These are phyloP conservation scores for Clonostachys byssicola DNA, from an alignment of 2,329 filamentous ascomycete genomes.

Conservation along the genomic window DNA sequence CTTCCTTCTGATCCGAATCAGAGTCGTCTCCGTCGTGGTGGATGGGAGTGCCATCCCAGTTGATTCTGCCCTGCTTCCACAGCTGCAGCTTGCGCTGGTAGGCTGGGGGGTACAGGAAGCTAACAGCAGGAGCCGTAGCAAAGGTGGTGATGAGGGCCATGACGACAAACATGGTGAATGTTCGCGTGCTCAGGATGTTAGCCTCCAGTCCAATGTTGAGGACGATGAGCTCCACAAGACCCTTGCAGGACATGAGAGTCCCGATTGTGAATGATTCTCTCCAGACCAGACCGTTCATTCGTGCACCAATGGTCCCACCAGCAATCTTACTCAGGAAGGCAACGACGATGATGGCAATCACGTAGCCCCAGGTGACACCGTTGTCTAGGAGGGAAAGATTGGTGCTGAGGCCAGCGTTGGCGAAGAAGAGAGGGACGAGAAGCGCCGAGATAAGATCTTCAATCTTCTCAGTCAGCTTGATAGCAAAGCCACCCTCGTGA, in stretches of 20 bases:
- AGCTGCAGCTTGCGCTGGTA: constrained; percentile 48
- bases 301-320: constrained; percentile 76
- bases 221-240: constrained; percentile 92
- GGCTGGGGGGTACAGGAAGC: constrained; percentile 66
- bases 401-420: constrained; percentile 83
- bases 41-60: constrained; percentile 61
- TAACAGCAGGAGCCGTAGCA: constrained; percentile 72
- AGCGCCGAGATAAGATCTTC: constrained; percentile 84
- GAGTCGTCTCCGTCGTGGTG: background rate
- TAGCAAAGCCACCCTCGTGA: constrained; percentile 84
- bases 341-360: constrained; percentile 74
- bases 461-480: constrained; percentile 89
- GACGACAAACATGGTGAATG: constrained; percentile 91
- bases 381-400: constrained; percentile 79
- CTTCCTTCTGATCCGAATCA: constrained; percentile 7
- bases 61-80: constrained; percentile 78
- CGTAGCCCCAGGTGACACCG: constrained; percentile 85
- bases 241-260: constrained; percentile 85
- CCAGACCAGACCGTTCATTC: constrained; percentile 76
- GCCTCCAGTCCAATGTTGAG: constrained; percentile 78
- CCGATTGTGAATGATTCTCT: constrained; percentile 86
- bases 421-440: constrained; percentile 90
- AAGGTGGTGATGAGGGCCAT: constrained; percentile 91
- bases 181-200: constrained; percentile 74
- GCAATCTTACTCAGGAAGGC: constrained; percentile 84